Evolutionary conservation across 108 stramenopile genomes (phyloP), one percentile per base, ranked within the genome.

Genomic region (Nannochloropsis salina): DNA sequence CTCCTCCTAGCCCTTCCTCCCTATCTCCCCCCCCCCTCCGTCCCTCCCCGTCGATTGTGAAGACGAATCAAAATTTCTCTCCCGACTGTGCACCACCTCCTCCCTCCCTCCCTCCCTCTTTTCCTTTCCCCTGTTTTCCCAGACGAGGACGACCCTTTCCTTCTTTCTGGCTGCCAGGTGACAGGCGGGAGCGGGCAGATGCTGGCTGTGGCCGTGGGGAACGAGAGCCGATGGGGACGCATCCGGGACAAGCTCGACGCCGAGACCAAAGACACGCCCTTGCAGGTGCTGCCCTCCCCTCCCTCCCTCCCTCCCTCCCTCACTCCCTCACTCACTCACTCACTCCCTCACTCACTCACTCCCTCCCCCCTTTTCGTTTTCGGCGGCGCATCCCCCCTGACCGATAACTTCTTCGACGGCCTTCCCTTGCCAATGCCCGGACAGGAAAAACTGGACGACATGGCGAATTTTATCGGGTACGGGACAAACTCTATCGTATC

Each of bases 401-500:
- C 12, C 12, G 47, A 12, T 51, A 9, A 11, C 47, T 51, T 11
- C 12, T 51, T 9, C 12, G 9, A 9, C 12, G 47, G 12, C 10
- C 10, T 12, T 51, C 47, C 12, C 12, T 51, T 51, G 47, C 12
- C 12, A 11, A 51, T 51, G 9, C 12, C 12, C 47, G 9, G 10
- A 51, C 47, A 51, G 47, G 89, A 91, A 88, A 91, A 91, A 85
- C 90, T 91, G 82, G 90, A 90, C 86, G 79, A 43, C 42, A 83
- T 91, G 86, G 91, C 91, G n/a, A 51, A 85, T 40, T 83, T 79
- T n/a, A 91, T 91, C 42, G 91, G 91, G 1, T 88, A 85, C 61
- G 85, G 80, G 47, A 51, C 11, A 12, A 12, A 12, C 11, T 51
- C 47, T 51, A 9, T 12, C 47, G 47, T 9, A 51, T 9, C 11